These are phyloP conservation scores for Aphanomyces stellatus DNA, from an alignment of 352 stramenopile species.

Conservation along the genomic window DNA sequence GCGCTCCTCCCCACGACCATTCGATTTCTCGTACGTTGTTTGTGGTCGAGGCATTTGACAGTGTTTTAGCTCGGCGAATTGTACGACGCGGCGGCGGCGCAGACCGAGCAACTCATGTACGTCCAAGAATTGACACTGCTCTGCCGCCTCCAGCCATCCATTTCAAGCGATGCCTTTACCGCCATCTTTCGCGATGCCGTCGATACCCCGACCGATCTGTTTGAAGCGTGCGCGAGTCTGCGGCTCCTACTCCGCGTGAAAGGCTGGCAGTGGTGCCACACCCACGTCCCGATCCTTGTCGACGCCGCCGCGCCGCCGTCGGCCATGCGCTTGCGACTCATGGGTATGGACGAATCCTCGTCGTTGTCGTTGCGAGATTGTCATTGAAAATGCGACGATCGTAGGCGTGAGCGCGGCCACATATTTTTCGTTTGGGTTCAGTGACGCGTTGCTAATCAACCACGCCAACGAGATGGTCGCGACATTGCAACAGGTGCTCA, in stretches of 20 bases:
- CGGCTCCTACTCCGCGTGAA: neutral
- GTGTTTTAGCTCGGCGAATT: neutral
- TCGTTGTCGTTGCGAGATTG: neutral
- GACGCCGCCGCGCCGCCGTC: neutral
- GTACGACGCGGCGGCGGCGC: neutral
- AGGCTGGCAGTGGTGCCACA: neutral
- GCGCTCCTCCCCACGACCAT: neutral
- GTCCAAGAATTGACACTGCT: neutral
- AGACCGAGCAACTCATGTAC: neutral
- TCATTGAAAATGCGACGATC: neutral
- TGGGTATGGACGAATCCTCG: too few species aligned
- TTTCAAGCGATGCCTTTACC: neutral
- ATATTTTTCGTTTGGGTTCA: neutral
- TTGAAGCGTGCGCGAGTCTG: conserved; percentile 7
- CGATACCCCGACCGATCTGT: neutral
- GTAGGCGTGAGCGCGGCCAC: conserved; percentile 8
- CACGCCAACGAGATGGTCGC: conserved; percentile 3
- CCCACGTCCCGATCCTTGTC: neutral
- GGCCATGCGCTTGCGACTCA: neutral
- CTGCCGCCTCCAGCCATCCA: neutral
- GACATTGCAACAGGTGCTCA: neutral
- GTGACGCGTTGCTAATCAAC: neutral
- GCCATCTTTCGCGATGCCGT: neutral
- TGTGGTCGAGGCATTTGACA: too few species aligned
- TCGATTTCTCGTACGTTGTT: conserved; percentile 6